Evolutionary conservation across 768 basidiomycete genomes (phyloP).

Genomic region (Exsudoporus frostii): DNA sequence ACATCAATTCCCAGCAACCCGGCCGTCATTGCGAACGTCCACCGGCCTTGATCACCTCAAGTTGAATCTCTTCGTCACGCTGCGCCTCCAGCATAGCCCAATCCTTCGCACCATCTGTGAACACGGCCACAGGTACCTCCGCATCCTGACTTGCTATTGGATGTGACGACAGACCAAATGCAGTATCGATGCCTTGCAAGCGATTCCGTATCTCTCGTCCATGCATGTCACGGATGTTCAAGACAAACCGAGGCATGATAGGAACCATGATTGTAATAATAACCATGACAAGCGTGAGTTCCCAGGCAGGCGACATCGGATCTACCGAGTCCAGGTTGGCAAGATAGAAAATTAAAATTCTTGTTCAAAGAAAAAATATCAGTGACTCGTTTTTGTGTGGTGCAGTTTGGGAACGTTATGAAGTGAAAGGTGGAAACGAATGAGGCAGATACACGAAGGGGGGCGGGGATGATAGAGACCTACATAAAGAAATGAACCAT

Average conservation of each 20-base stretch:
- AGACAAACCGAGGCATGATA: not conserved
- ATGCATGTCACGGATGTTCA: not conserved
- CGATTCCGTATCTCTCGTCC: too few species aligned
- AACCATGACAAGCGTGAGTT: not conserved
- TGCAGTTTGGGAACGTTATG: not conserved
- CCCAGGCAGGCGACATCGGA: not conserved
- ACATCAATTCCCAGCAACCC: too few species aligned
- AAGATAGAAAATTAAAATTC: not conserved
- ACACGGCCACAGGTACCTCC: not conserved
- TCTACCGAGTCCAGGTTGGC: too few species aligned
- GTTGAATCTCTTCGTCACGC: not conserved
- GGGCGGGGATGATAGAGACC: not conserved
- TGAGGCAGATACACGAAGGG: not conserved
- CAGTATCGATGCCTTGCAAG: not conserved
- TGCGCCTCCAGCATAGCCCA: not conserved
- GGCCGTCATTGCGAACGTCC: not conserved
- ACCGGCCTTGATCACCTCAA: not conserved
- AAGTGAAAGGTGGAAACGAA: not conserved
- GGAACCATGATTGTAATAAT: not conserved
- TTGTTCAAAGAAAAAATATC: not conserved
- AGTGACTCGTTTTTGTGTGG: too few species aligned
- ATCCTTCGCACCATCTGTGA: not conserved
- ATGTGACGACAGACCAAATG: not conserved
- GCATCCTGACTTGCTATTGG: not conserved
- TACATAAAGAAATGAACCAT: conserved; percentile 4